Evolutionary conservation across 306 rosid species (phyloP).

Genomic region (Ziziphus jujuba): DNA sequence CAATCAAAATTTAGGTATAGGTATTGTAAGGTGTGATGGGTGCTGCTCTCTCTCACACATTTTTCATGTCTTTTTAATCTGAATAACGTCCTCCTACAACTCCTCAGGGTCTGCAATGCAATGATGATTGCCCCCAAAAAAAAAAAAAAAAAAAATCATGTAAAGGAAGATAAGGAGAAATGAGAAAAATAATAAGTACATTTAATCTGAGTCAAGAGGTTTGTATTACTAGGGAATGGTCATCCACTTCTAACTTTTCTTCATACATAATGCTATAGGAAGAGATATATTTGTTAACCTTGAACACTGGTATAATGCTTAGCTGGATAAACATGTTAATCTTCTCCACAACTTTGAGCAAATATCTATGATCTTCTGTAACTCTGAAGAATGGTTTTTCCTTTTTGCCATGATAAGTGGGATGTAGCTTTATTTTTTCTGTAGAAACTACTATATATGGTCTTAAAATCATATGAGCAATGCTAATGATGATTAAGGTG

Average conservation of each 20-base stretch:
- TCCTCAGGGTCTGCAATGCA: neutral
- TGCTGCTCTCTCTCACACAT: neutral
- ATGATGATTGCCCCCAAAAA: too few relatives aligned
- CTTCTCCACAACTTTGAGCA: neutral
- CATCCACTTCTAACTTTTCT: conserved; percentile 5
- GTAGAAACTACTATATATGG: neutral
- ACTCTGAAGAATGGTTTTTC: too few relatives aligned
- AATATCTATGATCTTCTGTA: too few relatives aligned
- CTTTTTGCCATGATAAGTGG: neutral
- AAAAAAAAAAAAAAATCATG: neutral
- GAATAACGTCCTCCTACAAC: neutral
- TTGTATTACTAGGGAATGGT: neutral
- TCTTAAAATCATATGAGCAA: neutral
- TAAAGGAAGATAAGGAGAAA: too few relatives aligned
- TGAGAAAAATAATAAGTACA: neutral
- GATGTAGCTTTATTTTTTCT: neutral
- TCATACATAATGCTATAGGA: neutral
- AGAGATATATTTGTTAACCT: neutral
- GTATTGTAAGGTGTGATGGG: neutral
- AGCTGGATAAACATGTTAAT: neutral
- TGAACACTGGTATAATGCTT: neutral
- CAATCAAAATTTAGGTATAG: conserved; percentile 3
- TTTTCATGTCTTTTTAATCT: neutral
- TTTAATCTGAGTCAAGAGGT: neutral
- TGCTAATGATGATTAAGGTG: neutral